A percentile compares a stretch with the other conserved stretches of the same genome.
These are phyloP conservation scores for Pontederia paniculata DNA, from an alignment of 176 grass and related monocot genomes.

Conservation along the genomic window DNA sequence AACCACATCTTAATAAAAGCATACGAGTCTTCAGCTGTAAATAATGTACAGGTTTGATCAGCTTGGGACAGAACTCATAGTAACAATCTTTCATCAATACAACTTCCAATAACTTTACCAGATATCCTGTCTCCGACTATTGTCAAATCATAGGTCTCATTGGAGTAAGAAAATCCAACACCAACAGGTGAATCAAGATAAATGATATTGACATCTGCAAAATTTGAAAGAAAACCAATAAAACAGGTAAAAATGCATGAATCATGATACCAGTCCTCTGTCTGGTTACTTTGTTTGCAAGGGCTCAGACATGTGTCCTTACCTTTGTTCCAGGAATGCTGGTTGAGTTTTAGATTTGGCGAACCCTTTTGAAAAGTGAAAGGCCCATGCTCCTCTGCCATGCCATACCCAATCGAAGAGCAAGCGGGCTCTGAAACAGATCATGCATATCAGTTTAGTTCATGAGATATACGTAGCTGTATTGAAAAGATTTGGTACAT, in stretches of 20 bases:
- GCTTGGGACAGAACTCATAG: background rate
- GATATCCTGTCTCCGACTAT: conserved; percentile 78
- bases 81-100: background rate
- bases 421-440: conserved; percentile 78
- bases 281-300: too few relatives aligned
- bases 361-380: conserved; percentile 84
- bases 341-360: conserved; percentile 68
- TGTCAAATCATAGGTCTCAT: conserved; percentile 65
- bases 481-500: too few relatives aligned
- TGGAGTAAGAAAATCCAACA: conserved; percentile 92
- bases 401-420: conserved; percentile 77
- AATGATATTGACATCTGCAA: conserved; percentile 77
- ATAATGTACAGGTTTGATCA: background rate
- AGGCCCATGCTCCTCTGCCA: conserved; percentile 73
- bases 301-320: too few relatives aligned
- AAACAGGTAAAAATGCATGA: background rate
- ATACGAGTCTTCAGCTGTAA: conserved; percentile 64
- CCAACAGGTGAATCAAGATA: conserved; percentile 95
- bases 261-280: too few relatives aligned
- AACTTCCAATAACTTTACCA: conserved; percentile 25
- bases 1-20: conserved; percentile 88
- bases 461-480: too few relatives aligned
- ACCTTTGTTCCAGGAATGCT: conserved; percentile 86
- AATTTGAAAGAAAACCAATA: conserved; percentile 2
- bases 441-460: too few relatives aligned